Percentiles rank a stretch among this genome's conserved stretches.
These are phyloP conservation scores for Cladorrhinum samala DNA, from an alignment of 495 filamentous ascomycete species.

Conservation along the genomic window DNA sequence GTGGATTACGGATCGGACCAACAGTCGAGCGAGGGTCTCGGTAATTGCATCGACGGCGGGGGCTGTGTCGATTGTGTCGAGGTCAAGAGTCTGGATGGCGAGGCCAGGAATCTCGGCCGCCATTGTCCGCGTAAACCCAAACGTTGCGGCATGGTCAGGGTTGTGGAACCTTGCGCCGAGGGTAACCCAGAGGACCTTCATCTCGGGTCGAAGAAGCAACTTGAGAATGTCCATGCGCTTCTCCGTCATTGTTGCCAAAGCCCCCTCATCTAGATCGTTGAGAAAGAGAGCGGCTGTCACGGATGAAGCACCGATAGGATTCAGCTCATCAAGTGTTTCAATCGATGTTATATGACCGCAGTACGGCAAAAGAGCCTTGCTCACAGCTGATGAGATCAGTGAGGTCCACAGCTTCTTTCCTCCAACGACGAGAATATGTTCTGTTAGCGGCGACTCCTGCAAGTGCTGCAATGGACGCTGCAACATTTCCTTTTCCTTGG, in stretches of 20 bases:
- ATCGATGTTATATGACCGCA: slow-evolving; percentile 19
- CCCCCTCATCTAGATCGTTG: slow-evolving; percentile 30
- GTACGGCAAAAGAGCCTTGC: slow-evolving; percentile 8
- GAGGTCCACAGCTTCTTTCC: slow-evolving; percentile 12
- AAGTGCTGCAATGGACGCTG: slow-evolving; percentile 5
- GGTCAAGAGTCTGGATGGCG: slow-evolving; percentile 35
- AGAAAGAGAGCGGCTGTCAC: slow-evolving; percentile 33
- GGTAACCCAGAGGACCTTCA: slow-evolving; percentile 38
- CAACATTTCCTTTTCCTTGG: slow-evolving; percentile 11
- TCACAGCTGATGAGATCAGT: slow-evolving; percentile 15
- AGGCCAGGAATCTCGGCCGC: slow-evolving; percentile 36
- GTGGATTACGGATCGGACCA: background rate
- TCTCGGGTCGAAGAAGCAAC: slow-evolving; percentile 28
- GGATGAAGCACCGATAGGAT: slow-evolving; percentile 2
- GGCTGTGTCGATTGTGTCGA: slow-evolving; percentile 21
- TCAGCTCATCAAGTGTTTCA: slow-evolving; percentile 19
- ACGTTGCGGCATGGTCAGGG: slow-evolving; percentile 34
- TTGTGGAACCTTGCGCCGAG: slow-evolving; percentile 18
- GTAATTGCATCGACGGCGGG: slow-evolving; percentile 15
- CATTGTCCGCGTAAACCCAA: slow-evolving; percentile 39
- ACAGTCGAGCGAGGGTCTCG: slow-evolving; percentile 26
- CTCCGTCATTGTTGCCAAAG: slow-evolving; percentile 33
- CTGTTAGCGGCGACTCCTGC: background rate
- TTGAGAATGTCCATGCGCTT: slow-evolving; percentile 25
- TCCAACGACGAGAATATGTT: slow-evolving; percentile 31